Evolutionary conservation across 2,329 filamentous ascomycete genomes (phyloP), one percentile per base, ranked within the genome.

Genomic region (Albophoma yamanashiensis): DNA sequence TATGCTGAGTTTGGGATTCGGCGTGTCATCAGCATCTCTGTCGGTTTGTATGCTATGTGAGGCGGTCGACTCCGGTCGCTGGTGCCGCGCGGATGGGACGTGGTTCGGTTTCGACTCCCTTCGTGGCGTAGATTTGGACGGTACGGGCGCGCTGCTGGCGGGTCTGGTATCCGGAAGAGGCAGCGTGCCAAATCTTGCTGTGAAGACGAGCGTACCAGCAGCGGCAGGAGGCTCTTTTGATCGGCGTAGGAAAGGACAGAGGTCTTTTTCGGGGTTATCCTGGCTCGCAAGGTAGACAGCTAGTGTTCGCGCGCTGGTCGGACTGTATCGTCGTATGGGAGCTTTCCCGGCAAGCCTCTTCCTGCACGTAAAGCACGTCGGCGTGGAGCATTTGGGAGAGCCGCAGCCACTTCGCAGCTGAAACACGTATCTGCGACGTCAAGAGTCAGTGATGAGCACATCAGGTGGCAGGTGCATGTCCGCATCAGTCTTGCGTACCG

Each of bases 351-450:
- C 82, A 47, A 87, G 76, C 64, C 89, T 83, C 72, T 83, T 88
- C 59, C 89, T 85, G 70, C 84, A 91, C 62, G 87, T 91, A 68
- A 93, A 88, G 75, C 92, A 96, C 17, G 90, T 93, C 17, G 90
- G 75, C 1, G 86, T 93, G 42, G 78, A 79, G 74, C 92, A 96
- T 58, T 80, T 77, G 58, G 80, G 76, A 64, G 82, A 83, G 63
- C 84, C 84, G 70, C 92, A 96, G 64, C 92, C 92, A 64, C 89
- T 82, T 60, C 91, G 84, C n/a, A 96, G 83, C 74, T 96, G 92
- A 40, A 83, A 78, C 57, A 92, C 85, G 69, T 89, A 95, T 67
- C 89, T 93, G 64, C 61, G 56, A 61, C 12, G 27, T 31, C 27
- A 42, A 43, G 60, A 39, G 55, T 57, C 34, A 60, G 39, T 31